Evolutionary conservation across 2,329 filamentous ascomycete genomes (phyloP).

Genomic region (Aciculosporium take): DNA sequence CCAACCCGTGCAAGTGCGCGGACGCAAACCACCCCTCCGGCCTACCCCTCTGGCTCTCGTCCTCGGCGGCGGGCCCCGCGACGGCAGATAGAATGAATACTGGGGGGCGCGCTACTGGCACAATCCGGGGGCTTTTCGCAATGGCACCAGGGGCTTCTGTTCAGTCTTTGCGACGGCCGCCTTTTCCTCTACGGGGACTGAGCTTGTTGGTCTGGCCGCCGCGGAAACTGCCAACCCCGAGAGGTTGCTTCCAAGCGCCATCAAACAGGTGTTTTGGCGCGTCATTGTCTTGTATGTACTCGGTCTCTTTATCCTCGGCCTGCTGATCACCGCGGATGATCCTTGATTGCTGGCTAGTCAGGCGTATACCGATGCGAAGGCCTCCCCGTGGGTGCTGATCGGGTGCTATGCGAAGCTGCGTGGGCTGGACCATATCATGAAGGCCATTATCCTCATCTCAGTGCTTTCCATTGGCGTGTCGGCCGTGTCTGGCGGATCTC

Average conservation of each 20-base stretch:
- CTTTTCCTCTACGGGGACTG: conserved; percentile 54
- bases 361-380: conserved; percentile 26
- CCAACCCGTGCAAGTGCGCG: too few species aligned
- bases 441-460: conserved; percentile 37
- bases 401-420: conserved; percentile 31
- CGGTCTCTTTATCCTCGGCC: conserved; percentile 33
- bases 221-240: conserved; percentile 54
- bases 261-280: conserved; percentile 56
- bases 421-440: conserved; percentile 37
- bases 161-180: conserved; percentile 56
- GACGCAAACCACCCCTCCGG: too few species aligned
- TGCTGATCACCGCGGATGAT: conserved; percentile 30
- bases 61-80: conserved; percentile 40
- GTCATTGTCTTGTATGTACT: conserved; percentile 37
- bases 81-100: conserved; percentile 25
- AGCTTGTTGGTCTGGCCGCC: conserved; percentile 55
- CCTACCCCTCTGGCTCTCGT: conserved; percentile 44
- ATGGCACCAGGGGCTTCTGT: conserved; percentile 57
- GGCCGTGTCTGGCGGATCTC: conserved; percentile 39
- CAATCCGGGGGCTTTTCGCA: conserved; percentile 41
- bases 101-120: conserved; percentile 30
- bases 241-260: conserved; percentile 59
- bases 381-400: conserved; percentile 37
- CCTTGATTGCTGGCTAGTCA: conserved; percentile 28
- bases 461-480: conserved; percentile 42